Evolutionary conservation across 306 rosid species (phyloP), one percentile per base, ranked within the genome.

Genomic region (Carpinus fangiana): DNA sequence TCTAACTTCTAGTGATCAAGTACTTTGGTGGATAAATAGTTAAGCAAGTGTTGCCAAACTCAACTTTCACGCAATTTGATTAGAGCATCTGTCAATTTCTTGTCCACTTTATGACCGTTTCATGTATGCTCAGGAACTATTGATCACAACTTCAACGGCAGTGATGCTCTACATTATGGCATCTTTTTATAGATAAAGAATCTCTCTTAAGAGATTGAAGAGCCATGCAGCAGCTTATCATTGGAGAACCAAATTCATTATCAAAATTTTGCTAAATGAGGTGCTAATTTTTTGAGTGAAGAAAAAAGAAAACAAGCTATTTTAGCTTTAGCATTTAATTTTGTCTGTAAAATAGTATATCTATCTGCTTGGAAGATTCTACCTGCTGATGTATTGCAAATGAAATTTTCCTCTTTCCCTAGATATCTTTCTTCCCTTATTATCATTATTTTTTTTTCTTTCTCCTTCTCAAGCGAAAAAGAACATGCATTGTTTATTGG

Each of bases 121-220:
- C 26, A 16, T 75, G 72, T 67, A 23, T 82, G 77, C 86, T 83
- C 94, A 95, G 99, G 99, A 95, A 79, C 79, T 91, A 85, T 46
- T 95, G 72, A 84, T 95, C 87, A 95, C 99, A 13, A 65, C 90
- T 61, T 62, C 92, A 56, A 80, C 98, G 7, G 91, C 97, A 60
- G 23, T 85, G 67, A 86, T 91, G 90, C 93, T 93, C 54, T 85
- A 79, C 80, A 70, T 90, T 47, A 77, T 95, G 93, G 94, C 96
- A 51, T 90, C 97, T 8, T 95, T 73, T 81, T 95, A 93, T 79
- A 85, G 99, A 82, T 93, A 88, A 88, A 79, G 82, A 75, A 76
- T 59, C 26, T 86, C 38, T 78, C 21, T 23, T 23, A 43, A 77
- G 76, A 64, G 69, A 76, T 73, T 4, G 45, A 56, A 83, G 65